Evolutionary conservation across 345 rosid genomes (phyloP).

Genomic region (Aethionema arabicum): DNA sequence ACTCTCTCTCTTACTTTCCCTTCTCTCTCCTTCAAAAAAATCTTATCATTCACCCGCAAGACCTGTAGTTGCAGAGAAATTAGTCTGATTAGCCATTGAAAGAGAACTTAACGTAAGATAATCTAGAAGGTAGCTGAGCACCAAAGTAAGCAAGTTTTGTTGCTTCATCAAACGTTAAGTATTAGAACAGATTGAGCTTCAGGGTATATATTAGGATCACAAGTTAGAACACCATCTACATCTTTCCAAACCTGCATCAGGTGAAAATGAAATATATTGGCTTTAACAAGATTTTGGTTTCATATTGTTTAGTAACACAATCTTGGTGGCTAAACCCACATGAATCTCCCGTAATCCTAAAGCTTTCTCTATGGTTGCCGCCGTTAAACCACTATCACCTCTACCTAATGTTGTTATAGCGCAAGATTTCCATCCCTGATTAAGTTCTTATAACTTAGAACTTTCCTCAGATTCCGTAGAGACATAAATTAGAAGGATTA

Average conservation of each 20-base stretch:
- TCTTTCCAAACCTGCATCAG: conserved; percentile 87
- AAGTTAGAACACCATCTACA: conserved; percentile 93
- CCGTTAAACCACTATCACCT: conserved; percentile 95
- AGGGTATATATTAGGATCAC: conserved; percentile 78
- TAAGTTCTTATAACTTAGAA: too few species aligned
- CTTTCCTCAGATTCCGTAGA: too few species aligned
- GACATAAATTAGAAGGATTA: conserved; percentile 1
- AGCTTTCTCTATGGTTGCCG: conserved; percentile 93
- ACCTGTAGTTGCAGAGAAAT: too few species aligned
- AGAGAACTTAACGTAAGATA: conserved; percentile 1
- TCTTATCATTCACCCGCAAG: too few species aligned
- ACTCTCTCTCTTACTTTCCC: too few species aligned
- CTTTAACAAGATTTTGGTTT: neutral
- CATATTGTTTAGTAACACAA: neutral
- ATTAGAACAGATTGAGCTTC: conserved; percentile 77
- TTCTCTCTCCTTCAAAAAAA: too few species aligned
- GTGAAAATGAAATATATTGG: neutral
- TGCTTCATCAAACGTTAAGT: conserved; percentile 89
- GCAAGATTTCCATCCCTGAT: conserved; percentile 84
- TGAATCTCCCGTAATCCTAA: conserved; percentile 86
- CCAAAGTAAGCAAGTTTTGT: conserved; percentile 98
- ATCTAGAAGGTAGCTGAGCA: conserved; percentile 63
- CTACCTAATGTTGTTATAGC: conserved; percentile 90
- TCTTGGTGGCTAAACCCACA: conserved; percentile 39
- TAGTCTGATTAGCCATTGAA: conserved; percentile 21